Evolutionary conservation across 2,329 filamentous ascomycete genomes (phyloP).

Genomic region (Trichocomaceae sp.): DNA sequence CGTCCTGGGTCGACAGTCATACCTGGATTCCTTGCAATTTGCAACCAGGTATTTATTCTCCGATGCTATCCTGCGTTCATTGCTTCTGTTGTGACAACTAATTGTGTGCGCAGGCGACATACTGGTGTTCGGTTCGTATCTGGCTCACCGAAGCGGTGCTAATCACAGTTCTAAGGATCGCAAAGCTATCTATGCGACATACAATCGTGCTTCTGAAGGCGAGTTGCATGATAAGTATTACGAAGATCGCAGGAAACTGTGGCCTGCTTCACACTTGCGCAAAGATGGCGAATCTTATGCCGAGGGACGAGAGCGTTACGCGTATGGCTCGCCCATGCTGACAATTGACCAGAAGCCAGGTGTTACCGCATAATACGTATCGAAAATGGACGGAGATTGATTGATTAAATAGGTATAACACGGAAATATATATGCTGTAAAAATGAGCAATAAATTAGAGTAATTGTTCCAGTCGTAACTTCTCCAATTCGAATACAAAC

Average conservation of each 20-base stretch:
- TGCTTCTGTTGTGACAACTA: not conserved
- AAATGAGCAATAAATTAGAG: too few relatives aligned
- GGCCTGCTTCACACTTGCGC: constrained; percentile 37
- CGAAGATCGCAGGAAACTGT: constrained; percentile 34
- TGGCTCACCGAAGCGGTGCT: constrained; percentile 33
- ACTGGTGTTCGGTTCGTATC: constrained; percentile 35
- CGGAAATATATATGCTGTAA: too few relatives aligned
- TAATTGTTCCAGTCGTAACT: not conserved
- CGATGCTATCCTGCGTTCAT: not conserved
- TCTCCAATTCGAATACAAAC: not conserved
- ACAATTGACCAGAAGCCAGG: constrained; percentile 23
- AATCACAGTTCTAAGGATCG: constrained; percentile 32
- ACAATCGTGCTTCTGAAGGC: constrained; percentile 35
- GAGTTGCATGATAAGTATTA: constrained; percentile 41
- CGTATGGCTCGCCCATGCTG: constrained; percentile 35
- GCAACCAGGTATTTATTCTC: constrained; percentile 23
- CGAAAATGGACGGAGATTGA: too few relatives aligned
- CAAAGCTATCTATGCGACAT: constrained; percentile 39
- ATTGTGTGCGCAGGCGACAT: constrained; percentile 24
- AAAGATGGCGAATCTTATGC: constrained; percentile 29
- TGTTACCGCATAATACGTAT: not conserved
- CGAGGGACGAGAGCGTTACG: constrained; percentile 30
- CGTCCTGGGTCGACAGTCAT: constrained; percentile 29
- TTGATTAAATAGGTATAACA: too few relatives aligned
- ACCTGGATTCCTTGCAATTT: constrained; percentile 31